Percentiles rank a stretch among this genome's conserved stretches.
These are phyloP conservation scores for Pythium folliculosum DNA, from an alignment of 352 stramenopile genomes.

Conservation along the genomic window DNA sequence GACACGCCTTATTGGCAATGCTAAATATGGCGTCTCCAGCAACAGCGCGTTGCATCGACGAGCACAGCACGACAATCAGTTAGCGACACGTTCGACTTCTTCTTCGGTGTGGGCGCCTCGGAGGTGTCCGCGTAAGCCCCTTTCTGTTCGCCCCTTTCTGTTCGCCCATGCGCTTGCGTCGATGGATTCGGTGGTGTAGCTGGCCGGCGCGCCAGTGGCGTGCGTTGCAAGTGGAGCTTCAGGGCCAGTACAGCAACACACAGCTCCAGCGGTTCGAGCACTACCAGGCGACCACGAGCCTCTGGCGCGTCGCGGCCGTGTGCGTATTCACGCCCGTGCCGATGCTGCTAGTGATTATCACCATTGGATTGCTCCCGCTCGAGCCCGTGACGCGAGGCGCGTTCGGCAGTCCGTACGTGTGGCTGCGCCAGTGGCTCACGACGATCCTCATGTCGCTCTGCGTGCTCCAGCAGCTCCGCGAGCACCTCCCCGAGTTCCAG, in stretches of 20 bases:
- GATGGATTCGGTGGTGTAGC: neutral
- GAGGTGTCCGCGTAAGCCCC: too few relatives aligned
- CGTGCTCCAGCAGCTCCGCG: slow-evolving; percentile 14
- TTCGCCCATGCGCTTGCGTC: neutral
- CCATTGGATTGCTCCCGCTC: slow-evolving; percentile 13
- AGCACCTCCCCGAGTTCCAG: slow-evolving; percentile 19
- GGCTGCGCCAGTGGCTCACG: slow-evolving; percentile 7
- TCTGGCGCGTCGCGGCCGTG: slow-evolving; percentile 1
- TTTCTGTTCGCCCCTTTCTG: too few relatives aligned
- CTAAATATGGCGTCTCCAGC: too few relatives aligned
- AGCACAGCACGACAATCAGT: too few relatives aligned
- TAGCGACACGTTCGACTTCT: too few relatives aligned
- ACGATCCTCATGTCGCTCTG: slow-evolving; percentile 9
- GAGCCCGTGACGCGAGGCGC: neutral
- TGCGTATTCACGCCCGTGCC: slow-evolving; percentile 13
- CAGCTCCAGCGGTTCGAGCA: slow-evolving; percentile 11
- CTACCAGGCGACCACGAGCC: slow-evolving; percentile 5
- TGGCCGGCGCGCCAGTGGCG: neutral
- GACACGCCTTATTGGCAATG: too few relatives aligned
- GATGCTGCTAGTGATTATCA: neutral
- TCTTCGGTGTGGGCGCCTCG: too few relatives aligned
- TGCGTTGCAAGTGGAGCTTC: slow-evolving; percentile 11
- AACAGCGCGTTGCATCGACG: too few relatives aligned
- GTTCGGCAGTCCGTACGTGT: slow-evolving; percentile 1
- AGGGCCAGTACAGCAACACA: slow-evolving; percentile 12